Conservation (phyloP, 306 rosid species). For the Crataegus laevigata region DNA sequence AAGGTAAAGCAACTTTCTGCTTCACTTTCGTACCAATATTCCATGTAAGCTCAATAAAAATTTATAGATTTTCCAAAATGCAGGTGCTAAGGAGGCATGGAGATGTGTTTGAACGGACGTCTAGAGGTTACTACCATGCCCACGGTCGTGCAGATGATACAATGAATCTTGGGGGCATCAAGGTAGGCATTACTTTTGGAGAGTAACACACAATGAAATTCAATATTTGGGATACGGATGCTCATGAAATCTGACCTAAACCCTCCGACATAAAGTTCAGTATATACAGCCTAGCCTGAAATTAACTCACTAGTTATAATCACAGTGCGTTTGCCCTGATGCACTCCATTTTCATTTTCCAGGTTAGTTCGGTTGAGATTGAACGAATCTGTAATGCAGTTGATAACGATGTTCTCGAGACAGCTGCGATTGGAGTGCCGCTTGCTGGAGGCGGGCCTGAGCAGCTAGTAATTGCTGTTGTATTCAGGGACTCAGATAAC, state of each 20-base stretch:
- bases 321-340: neutral
- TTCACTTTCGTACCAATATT: slow-evolving; percentile 1
- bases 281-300: neutral
- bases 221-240: neutral
- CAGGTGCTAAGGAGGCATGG: slow-evolving; percentile 91
- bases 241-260: neutral
- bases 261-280: too few relatives aligned
- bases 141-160: slow-evolving; percentile 98
- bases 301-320: neutral
- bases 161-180: slow-evolving; percentile 97
- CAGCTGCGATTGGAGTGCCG: slow-evolving; percentile 94
- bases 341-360: slow-evolving; percentile 16
- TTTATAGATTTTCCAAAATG: slow-evolving; percentile 11
- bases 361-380: slow-evolving; percentile 96
- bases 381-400: slow-evolving; percentile 86
- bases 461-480: slow-evolving; percentile 66
- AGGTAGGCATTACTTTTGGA: slow-evolving; percentile 41
- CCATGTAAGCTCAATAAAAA: slow-evolving; percentile 5
- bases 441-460: slow-evolving; percentile 86
- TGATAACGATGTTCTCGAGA: slow-evolving; percentile 55
- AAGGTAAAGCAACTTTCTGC: slow-evolving; percentile 41
- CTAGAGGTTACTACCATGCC: slow-evolving; percentile 80
- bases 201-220: neutral
- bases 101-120: slow-evolving; percentile 76
- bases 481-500: slow-evolving; percentile 40